Percentiles rank a stretch among this genome's conserved stretches.
phyloP scores from a whole-genome alignment of 2,329 filamentous ascomycete genomes.

The Fusarium pseudoanthophilum region DNA sequence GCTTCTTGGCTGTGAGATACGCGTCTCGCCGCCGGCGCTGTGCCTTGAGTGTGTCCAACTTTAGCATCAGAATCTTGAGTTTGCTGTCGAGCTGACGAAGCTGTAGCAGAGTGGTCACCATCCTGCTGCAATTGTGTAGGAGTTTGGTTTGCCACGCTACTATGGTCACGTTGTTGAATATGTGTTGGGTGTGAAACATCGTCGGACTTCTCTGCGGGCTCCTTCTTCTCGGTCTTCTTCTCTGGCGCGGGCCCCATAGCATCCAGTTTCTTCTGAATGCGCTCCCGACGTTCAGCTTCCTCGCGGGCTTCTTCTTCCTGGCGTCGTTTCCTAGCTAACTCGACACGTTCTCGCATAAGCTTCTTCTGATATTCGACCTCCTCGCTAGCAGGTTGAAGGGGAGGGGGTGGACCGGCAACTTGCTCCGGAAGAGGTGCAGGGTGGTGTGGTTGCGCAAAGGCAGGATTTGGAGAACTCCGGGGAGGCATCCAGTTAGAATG shows the following conservation, averaged over 20 bases:
- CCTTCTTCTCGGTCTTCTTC: constrained; percentile 67
- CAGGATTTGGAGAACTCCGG: constrained; percentile 57
- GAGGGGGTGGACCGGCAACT: constrained; percentile 47
- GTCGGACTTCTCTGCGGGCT: constrained; percentile 55
- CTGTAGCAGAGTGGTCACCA: constrained; percentile 6
- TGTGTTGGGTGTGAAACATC: constrained; percentile 46
- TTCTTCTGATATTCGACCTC: constrained; percentile 74
- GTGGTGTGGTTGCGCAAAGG: constrained; percentile 55
- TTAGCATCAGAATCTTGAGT: constrained; percentile 22
- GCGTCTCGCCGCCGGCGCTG: constrained; percentile 41
- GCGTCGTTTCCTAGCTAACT: constrained; percentile 74
- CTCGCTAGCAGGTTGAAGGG: constrained; percentile 55
- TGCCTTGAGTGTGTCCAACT: constrained; percentile 19
- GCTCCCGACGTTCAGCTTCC: constrained; percentile 76
- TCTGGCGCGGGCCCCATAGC: constrained; percentile 74
- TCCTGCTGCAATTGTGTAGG: constrained; percentile 36
- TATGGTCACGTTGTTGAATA: constrained; percentile 50
- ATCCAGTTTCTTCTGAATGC: constrained; percentile 77
- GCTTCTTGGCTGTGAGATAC: constrained; percentile 49
- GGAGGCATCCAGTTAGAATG: constrained; percentile 44
- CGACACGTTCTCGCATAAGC: constrained; percentile 77
- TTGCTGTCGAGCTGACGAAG: constrained; percentile 16
- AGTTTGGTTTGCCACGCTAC: constrained; percentile 1
- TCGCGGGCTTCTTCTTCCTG: constrained; percentile 76
- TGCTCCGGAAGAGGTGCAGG: constrained; percentile 43